A percentile compares a stretch with the other conserved stretches of the same genome.
Evolutionary conservation across 2,329 filamentous ascomycete species (phyloP).

Genomic region (Metarhizium anisopliae): DNA sequence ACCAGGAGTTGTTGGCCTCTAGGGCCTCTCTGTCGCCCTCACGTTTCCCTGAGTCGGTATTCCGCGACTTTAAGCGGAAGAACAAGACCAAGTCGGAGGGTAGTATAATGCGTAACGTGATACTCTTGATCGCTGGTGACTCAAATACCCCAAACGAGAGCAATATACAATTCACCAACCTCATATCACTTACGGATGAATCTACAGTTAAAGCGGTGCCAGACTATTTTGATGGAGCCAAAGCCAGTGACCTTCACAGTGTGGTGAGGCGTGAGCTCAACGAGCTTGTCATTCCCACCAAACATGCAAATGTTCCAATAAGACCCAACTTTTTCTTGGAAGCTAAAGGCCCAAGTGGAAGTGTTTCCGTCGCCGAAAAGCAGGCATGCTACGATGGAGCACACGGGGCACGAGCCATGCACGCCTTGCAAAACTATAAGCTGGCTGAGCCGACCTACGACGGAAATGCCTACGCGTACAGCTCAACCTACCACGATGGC

Average conservation of each 20-base stretch:
- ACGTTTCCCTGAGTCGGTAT: slow-evolving; percentile 22
- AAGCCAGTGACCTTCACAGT: slow-evolving; percentile 16
- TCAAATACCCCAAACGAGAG: slow-evolving; percentile 12
- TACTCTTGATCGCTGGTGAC: slow-evolving; percentile 22
- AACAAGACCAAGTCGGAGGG: slow-evolving; percentile 22
- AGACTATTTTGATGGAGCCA: slow-evolving; percentile 25
- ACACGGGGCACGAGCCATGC: slow-evolving; percentile 23
- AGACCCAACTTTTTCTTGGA: slow-evolving; percentile 30
- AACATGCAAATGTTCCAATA: slow-evolving; percentile 18
- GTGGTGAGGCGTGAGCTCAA: slow-evolving; percentile 14
- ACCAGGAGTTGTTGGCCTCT: slow-evolving; percentile 2
- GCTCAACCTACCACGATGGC: slow-evolving; percentile 26
- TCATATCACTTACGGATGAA: slow-evolving; percentile 26
- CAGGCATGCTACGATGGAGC: slow-evolving; percentile 27
- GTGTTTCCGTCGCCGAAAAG: slow-evolving; percentile 14
- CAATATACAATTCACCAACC: slow-evolving; percentile 23
- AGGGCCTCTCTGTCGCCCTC: slow-evolving; percentile 25
- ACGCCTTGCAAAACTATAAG: slow-evolving; percentile 23
- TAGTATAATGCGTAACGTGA: slow-evolving; percentile 10
- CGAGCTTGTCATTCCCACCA: slow-evolving; percentile 23
- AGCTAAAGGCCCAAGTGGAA: slow-evolving; percentile 24
- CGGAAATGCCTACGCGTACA: slow-evolving; percentile 24
- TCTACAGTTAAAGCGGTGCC: slow-evolving; percentile 19
- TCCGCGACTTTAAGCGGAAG: slow-evolving; percentile 18
- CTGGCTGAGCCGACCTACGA: slow-evolving; percentile 21